phyloP scores from a whole-genome alignment of 257 asterid species.

The Eucommia ulmoides region DNA sequence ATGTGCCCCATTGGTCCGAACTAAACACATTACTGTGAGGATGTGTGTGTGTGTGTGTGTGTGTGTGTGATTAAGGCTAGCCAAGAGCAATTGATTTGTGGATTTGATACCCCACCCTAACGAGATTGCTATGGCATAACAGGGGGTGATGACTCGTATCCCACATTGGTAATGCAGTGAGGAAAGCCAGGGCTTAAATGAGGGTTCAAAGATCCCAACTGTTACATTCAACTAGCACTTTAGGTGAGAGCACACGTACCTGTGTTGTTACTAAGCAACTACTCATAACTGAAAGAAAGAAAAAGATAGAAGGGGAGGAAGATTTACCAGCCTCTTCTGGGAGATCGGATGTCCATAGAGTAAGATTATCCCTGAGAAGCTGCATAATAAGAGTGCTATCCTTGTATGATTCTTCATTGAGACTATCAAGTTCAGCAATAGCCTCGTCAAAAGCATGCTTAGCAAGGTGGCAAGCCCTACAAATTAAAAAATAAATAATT shows the following conservation, averaged over 20 bases:
- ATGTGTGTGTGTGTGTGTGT: too few relatives aligned
- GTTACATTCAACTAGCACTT: too few relatives aligned
- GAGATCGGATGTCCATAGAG: constrained; percentile 63
- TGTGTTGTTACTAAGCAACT: neutral
- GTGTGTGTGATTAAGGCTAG: too few relatives aligned
- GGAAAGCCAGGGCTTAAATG: too few relatives aligned
- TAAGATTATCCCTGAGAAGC: constrained; percentile 70
- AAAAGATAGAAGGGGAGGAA: neutral
- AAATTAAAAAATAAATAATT: neutral
- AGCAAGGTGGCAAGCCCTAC: constrained; percentile 74
- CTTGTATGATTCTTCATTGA: constrained; percentile 60
- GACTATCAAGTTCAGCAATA: constrained; percentile 64
- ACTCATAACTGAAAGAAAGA: neutral
- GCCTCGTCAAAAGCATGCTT: constrained; percentile 58
- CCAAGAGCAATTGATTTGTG: too few relatives aligned
- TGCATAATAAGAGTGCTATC: constrained; percentile 81
- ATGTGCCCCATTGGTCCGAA: too few relatives aligned
- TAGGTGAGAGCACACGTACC: too few relatives aligned
- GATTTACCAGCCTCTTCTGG: constrained; percentile 61
- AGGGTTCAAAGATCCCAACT: too few relatives aligned
- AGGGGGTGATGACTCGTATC: neutral
- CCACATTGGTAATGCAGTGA: too few relatives aligned
- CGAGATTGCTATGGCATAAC: neutral
- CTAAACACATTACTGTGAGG: too few relatives aligned
- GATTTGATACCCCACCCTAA: neutral